Conservation (phyloP, 1,284 basidiomycete species). For the Rhodotorula sp. region DNA sequence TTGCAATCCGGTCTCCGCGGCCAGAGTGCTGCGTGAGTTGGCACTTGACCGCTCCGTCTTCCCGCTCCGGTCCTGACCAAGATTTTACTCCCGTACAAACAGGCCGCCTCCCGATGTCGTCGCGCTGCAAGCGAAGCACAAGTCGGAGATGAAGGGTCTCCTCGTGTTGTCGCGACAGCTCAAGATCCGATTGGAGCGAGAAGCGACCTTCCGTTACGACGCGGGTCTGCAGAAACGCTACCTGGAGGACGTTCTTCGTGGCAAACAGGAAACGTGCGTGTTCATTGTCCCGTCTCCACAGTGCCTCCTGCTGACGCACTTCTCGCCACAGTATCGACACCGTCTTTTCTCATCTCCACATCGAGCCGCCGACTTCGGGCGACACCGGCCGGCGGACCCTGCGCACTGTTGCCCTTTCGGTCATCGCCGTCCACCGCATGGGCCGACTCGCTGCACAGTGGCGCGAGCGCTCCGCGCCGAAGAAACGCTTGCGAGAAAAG, state of each 20-base stretch:
- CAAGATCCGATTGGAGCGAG: conserved; percentile 85
- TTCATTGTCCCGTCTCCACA: fast-evolving
- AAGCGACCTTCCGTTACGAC: conserved; percentile 75
- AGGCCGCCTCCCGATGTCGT: conserved; percentile 40
- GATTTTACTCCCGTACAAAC: conserved; percentile 28
- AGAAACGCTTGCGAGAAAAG: conserved; percentile 35
- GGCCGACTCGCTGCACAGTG: conserved; percentile 28
- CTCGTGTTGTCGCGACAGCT: conserved; percentile 86
- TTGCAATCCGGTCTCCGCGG: conserved; percentile 54
- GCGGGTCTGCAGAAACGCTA: conserved; percentile 86
- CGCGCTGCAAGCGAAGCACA: conserved; percentile 59
- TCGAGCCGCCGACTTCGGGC: background rate
- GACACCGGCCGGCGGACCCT: conserved; percentile 1
- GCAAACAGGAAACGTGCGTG: conserved; percentile 42
- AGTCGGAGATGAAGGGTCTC: conserved; percentile 80
- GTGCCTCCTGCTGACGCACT: conserved; percentile 21
- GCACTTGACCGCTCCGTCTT: background rate
- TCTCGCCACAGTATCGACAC: conserved; percentile 12
- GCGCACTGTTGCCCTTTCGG: conserved; percentile 32
- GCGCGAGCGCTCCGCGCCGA: conserved; percentile 28
- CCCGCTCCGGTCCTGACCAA: background rate
- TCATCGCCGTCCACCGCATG: conserved; percentile 42
- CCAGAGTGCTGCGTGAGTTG: background rate
- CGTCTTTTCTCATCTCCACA: conserved; percentile 8
- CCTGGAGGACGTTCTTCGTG: conserved; percentile 41